Evolutionary conservation across 768 basidiomycete species (phyloP), one percentile per base, ranked within the genome.

Genomic region (Thelephora ganbajun): DNA sequence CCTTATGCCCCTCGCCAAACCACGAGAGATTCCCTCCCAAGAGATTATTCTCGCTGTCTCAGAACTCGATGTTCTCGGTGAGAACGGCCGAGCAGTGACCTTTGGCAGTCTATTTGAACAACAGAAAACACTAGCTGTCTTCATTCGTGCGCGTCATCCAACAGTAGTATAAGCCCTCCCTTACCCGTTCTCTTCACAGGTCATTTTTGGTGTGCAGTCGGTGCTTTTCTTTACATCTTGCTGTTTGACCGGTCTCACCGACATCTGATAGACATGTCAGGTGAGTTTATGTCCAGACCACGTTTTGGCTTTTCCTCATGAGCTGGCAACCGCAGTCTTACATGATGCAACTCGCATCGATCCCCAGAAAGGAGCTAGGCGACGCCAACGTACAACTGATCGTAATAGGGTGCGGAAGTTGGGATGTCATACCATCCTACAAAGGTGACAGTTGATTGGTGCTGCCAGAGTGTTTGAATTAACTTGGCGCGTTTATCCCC

Each of bases 141-240:
- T 83, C 58, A 77, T 82, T 48, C 73, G 80, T 79, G 45, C 30
- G n/a, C 3, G 18, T 3, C 13, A 9, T 20, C 42, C 39, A 14
- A 23, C 26, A 6, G 6, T 35, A 3, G 11, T 43, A 19, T 9
- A 49, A n/a, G 19, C 30, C 6, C 26, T 43, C 30, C 14, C 22
- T 23, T 26, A 16, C 18, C 6, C 33, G 39, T n/a, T 36, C 26
- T 39, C 22, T 46, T 42, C 20, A 35, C 41, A 79, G 78, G 78
- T 6, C 77, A 80, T 58, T 80, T 80, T 57, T 78, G 79, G 54
- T 80, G 80, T 51, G 77, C 77, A 14, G 77, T 79, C 61, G 46
- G 72, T 59, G 20, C 35, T 43, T 41, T 23, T 1, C 42, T 33
- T n/a, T 16, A 33, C 43, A 13, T 42, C 35, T 46, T 20, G 47